Base-by-base conservation (phyloP, 179 eudicot species). In the Patellifolia procumbens region DNA sequence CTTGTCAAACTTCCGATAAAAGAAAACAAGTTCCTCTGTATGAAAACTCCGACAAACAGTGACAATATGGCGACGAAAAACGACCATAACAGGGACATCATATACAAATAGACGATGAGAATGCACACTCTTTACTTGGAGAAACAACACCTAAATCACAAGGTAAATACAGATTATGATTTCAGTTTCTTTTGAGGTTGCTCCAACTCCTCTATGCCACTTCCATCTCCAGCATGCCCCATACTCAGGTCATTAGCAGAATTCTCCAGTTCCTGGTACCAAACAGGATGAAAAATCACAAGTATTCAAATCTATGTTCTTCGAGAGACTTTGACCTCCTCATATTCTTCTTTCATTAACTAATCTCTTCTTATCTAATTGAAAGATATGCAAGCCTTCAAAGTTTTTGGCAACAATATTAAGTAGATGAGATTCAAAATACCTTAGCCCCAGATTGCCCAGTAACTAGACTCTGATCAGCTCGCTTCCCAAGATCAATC, bases 401-500 rank as follows among this genome's bases (percentile, higher is more conserved):
- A 39, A 34, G 22, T 29, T 29, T 75, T 43, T 37, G 49, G 55
- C 42, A 81, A 53, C 2, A 43, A 45, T 58, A 35, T 56, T 12
- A 64, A 58, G 80, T 17, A 24, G 16, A 56, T 22, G 53, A 31
- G 63, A 22, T 26, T 20, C 31, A 34, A 56, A 45, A 28, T 76
- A 93, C 98, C 92, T 88, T 90, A 34, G 85, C 48, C 65, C 29
- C 62, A 34, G 89, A 74, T 68, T 75, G 29, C 22, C 82, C 88
- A 5, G 85, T 68, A n/a, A 80, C 70, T 68, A 62, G 74, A 79
- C 85, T 87, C 68, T 83, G 83, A 55, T 85, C 83, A 58, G 98
- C 94, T 81, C 88, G 90, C 80, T 91, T 94, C 46, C 97, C 98
- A 69, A 92, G 87, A 86, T 92, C 90, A 75, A 94, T 88, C 81